phyloP scores from a whole-genome alignment of 441 rosid species.

The Daphne laureola region DNA sequence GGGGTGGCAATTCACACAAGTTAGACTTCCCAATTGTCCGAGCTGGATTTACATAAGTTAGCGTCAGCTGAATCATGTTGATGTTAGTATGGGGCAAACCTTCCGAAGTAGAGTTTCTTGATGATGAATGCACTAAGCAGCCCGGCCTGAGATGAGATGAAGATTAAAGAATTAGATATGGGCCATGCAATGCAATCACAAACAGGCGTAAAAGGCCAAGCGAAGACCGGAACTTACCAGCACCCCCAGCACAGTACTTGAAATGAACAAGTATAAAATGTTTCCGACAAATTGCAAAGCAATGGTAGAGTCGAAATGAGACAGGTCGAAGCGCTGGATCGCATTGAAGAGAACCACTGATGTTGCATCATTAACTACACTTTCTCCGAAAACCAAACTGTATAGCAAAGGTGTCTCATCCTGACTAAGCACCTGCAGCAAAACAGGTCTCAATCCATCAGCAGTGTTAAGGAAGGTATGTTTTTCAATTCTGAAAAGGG shows the following conservation, averaged over 20 bases:
- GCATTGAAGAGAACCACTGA: constrained; percentile 93
- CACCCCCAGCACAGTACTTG: constrained; percentile 75
- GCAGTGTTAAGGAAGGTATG: not conserved
- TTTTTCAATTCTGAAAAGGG: constrained; percentile 1
- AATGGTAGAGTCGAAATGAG: constrained; percentile 42
- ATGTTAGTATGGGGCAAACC: constrained; percentile 25
- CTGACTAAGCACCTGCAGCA: constrained; percentile 71
- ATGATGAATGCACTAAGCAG: constrained; percentile 75
- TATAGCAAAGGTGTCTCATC: constrained; percentile 82
- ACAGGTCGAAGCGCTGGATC: constrained; percentile 69
- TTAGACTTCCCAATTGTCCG: too few species aligned
- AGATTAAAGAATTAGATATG: not conserved
- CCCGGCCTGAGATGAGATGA: constrained; percentile 51
- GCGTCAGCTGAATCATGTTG: too few species aligned
- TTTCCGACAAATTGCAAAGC: constrained; percentile 57
- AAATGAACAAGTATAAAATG: constrained; percentile 63
- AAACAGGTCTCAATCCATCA: constrained; percentile 7
- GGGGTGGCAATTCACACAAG: too few species aligned
- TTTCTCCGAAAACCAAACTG: constrained; percentile 92
- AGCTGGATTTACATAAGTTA: too few species aligned
- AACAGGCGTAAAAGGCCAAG: constrained; percentile 6
- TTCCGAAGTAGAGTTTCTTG: constrained; percentile 81
- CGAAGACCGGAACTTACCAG: constrained; percentile 27
- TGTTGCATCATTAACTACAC: constrained; percentile 92
- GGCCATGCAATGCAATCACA: not conserved